A percentile compares a stretch with the other conserved stretches of the same genome.
phyloP scores from a whole-genome alignment of 352 stramenopile genomes.

The Pythium angustatum region DNA sequence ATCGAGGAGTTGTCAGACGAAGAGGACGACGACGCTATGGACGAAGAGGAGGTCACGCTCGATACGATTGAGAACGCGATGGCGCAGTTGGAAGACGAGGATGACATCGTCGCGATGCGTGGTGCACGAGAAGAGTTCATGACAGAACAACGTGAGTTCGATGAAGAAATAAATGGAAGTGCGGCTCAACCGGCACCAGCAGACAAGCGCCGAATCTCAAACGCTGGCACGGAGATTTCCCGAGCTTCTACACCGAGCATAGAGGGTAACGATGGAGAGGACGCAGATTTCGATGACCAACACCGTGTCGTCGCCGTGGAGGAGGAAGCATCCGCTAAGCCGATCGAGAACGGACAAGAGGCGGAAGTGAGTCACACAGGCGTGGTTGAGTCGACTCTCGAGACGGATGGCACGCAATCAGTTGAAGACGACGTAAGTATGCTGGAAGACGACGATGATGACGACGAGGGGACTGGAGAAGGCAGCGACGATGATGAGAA shows the following conservation, averaged over 20 bases:
- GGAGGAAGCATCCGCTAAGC: not conserved
- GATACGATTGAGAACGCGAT: slow-evolving; percentile 92
- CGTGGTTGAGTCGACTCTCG: not conserved
- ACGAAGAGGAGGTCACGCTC: slow-evolving; percentile 55
- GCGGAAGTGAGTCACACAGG: not conserved
- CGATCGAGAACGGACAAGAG: not conserved
- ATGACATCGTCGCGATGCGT: slow-evolving; percentile 83
- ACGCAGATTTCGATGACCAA: slow-evolving; percentile 1
- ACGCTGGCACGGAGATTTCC: slow-evolving; percentile 8
- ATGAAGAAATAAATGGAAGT: slow-evolving; percentile 37
- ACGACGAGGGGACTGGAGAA: slow-evolving; percentile 31
- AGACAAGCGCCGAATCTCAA: slow-evolving; percentile 24
- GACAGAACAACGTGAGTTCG: slow-evolving; percentile 63
- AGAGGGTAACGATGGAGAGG: not conserved
- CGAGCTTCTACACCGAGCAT: slow-evolving; percentile 11
- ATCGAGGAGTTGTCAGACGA: slow-evolving; percentile 38
- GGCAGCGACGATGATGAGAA: slow-evolving; percentile 37
- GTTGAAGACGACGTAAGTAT: slow-evolving; percentile 14
- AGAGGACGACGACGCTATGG: slow-evolving; percentile 13
- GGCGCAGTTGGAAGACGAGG: slow-evolving; percentile 91
- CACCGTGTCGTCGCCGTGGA: not conserved
- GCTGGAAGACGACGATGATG: slow-evolving; percentile 26
- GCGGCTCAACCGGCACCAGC: not conserved
- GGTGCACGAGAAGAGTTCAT: slow-evolving; percentile 66
- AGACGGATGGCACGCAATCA: not conserved